These are phyloP conservation scores for Eucalyptus curtisii DNA, from an alignment of 345 rosid species.

Conservation along the genomic window DNA sequence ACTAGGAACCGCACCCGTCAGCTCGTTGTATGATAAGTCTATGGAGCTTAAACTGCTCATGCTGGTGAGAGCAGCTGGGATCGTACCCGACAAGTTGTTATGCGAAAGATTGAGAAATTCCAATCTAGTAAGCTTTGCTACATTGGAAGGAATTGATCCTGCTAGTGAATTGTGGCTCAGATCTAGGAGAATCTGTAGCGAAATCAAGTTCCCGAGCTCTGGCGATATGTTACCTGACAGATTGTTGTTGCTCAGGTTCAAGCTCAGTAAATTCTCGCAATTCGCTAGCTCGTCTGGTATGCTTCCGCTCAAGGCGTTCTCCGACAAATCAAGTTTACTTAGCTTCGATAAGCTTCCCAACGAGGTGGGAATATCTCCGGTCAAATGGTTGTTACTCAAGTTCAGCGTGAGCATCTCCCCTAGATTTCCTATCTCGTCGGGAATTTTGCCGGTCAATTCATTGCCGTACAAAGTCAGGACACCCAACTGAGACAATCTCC, in stretches of 20 bases:
- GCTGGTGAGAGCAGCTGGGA: constrained; percentile 30
- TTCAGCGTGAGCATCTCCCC: constrained; percentile 20
- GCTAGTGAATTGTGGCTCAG: constrained; percentile 61
- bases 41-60: constrained; percentile 28
- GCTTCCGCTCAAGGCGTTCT: constrained; percentile 22
- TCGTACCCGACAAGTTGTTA: constrained; percentile 39
- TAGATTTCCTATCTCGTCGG: constrained; percentile 32
- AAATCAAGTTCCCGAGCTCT: constrained; percentile 24
- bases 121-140: constrained; percentile 21
- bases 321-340: constrained; percentile 29
- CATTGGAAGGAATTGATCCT: constrained; percentile 31
- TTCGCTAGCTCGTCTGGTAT: constrained; percentile 28
- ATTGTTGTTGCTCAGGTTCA: constrained; percentile 47
- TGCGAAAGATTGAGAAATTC: constrained; percentile 45
- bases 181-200: constrained; percentile 29
- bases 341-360: constrained; percentile 20
- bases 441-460: constrained; percentile 35
- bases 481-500: constrained; percentile 21
- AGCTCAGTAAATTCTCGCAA: constrained; percentile 17
- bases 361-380: constrained; percentile 22
- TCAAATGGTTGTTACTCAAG: constrained; percentile 40
- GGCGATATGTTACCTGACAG: constrained; percentile 37
- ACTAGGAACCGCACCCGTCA: constrained; percentile 38
- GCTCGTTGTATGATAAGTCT: constrained; percentile 50
- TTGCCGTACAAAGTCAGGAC: constrained; percentile 30